Evolutionary conservation across 257 asterid genomes (phyloP), one percentile per base, ranked within the genome.

Genomic region (Fraxinus americana): DNA sequence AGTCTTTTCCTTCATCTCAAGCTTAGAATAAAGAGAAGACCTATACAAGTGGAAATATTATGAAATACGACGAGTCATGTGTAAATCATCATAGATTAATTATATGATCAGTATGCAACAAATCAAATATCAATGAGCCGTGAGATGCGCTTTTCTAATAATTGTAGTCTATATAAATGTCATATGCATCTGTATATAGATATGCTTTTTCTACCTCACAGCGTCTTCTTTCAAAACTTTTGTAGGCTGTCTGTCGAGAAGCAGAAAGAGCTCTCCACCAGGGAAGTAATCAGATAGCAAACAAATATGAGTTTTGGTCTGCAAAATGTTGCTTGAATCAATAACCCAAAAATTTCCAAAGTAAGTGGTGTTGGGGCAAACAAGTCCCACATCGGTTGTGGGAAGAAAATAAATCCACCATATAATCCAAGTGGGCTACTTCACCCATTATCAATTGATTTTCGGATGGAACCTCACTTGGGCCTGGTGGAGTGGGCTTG

Each of bases 181-280:
- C 63, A 54, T 48, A 45, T 35, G 17, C 59, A 52, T 72, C 66
- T 39, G 43, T 39, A 65, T 69, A 36, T 39, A 29, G 66, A 11
- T 21, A 70, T 66, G 73, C 71, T 29, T 52, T 30, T 5, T 57
- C 34, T 87, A 95, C 99, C 97, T 86, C 75, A 79, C 99, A 50
- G 97, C 96, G 71, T 93, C 97, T 90, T 95, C 99, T 85, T 86
- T 93, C 80, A 95, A 84, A 79, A 91, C 97, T 85, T 93, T 92
- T 8, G 80, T 85, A 13, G 95, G 95, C 84, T 93, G 98, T 83
- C 88, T 89, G 52, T 93, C 98, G 59, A 93, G 88, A 79, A 93
- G 92, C 84, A 89, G 84, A 88, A 93, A 93, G 83, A 93, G 95
- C 88, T 93, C 98, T 50, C 98, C 97, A 32, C 98, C 97, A 45